Percentiles rank a stretch among this genome's conserved stretches.
These are phyloP conservation scores for Sporothrix luriei DNA, from an alignment of 2,329 filamentous ascomycete species.

Conservation along the genomic window DNA sequence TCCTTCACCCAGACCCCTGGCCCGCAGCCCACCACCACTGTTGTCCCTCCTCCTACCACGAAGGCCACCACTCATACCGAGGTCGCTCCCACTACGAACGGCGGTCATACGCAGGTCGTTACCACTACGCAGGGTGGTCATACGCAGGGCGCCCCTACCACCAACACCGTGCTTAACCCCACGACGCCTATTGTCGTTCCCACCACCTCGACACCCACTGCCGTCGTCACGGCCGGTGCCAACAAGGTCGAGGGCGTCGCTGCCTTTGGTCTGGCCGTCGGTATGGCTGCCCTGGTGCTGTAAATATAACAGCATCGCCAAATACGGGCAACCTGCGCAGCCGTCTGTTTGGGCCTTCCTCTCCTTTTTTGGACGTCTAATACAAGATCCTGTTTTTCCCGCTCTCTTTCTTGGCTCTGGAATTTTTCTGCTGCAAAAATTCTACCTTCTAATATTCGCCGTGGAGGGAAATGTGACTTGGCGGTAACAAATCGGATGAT, in stretches of 20 bases:
- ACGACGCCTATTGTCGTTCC: slow-evolving; percentile 7
- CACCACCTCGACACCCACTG: not conserved
- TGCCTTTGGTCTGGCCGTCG: slow-evolving; percentile 35
- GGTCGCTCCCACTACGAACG: not conserved
- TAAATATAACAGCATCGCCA: slow-evolving; percentile 30
- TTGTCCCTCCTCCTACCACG: not conserved
- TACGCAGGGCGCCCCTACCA: not conserved
- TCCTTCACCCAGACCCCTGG: slow-evolving; percentile 24
- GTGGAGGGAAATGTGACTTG: not conserved
- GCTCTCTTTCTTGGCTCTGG: not conserved
- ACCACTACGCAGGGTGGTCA: not conserved
- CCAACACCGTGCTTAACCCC: not conserved
- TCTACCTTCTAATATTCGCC: slow-evolving; percentile 13
- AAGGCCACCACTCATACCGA: not conserved
- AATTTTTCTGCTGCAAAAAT: slow-evolving; percentile 30
- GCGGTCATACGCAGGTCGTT: not conserved
- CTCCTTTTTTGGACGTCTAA: not conserved
- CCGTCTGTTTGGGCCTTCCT: not conserved
- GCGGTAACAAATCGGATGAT: not conserved
- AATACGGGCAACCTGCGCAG: not conserved
- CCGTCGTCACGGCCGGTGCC: slow-evolving; percentile 34
- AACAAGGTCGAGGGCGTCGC: slow-evolving; percentile 32
- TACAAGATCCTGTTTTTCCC: slow-evolving; percentile 12
- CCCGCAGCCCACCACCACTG: not conserved
- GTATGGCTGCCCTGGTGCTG: slow-evolving; percentile 35